These are phyloP conservation scores for Trametes sp. DNA, from an alignment of 1,284 basidiomycete species.

Conservation along the genomic window DNA sequence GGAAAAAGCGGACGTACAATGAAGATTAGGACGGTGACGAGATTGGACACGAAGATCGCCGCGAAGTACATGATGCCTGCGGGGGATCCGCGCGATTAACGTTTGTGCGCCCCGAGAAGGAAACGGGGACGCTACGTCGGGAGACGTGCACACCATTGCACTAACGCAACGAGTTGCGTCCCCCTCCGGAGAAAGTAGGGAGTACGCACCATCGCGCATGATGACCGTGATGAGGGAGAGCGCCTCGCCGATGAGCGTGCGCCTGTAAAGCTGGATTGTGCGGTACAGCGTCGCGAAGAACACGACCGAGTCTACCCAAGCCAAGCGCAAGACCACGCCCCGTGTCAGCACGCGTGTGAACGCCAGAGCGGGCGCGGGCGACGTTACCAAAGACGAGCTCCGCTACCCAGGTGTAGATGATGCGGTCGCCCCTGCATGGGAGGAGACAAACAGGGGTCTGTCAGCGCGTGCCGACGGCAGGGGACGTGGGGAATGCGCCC, in stretches of 20 bases:
- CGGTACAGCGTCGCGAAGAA: constrained; percentile 37
- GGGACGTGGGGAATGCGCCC: not conserved
- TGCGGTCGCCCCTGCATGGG: constrained; percentile 32
- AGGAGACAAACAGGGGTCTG: not conserved
- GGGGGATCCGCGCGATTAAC: constrained; percentile 5
- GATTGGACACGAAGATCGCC: constrained; percentile 37
- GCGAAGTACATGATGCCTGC: constrained; percentile 40
- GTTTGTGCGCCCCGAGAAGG: not conserved
- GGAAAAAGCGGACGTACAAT: constrained; percentile 28
- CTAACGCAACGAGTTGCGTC: too few species aligned
- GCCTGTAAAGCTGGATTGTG: constrained; percentile 32
- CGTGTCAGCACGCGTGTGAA: not conserved
- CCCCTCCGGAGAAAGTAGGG: not conserved
- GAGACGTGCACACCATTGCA: not conserved
- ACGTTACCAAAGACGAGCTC: constrained; percentile 38
- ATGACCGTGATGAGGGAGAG: constrained; percentile 35
- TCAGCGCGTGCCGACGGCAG: constrained; percentile 6
- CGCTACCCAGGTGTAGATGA: constrained; percentile 40
- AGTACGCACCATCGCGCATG: constrained; percentile 37
- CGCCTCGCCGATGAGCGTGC: constrained; percentile 31
- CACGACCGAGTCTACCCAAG: constrained; percentile 30
- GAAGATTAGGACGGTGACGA: constrained; percentile 38
- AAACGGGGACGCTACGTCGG: not conserved
- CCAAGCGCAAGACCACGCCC: not conserved
- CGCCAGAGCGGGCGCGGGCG: not conserved